phyloP scores from a whole-genome alignment of 805 yeast species.

The Helenozyma baotianmanensis region DNA sequence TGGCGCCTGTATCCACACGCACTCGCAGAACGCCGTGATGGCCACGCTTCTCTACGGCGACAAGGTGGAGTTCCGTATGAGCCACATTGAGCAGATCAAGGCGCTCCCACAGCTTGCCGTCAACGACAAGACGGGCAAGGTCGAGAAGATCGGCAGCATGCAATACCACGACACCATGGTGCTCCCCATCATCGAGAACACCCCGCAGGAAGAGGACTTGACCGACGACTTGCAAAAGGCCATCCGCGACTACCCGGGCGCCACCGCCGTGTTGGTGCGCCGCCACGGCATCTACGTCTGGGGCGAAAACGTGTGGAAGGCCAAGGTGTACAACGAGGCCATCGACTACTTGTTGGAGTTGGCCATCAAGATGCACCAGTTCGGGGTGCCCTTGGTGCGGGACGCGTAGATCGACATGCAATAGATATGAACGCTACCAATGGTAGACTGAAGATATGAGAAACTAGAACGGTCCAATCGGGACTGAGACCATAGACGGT shows the following conservation, averaged over 20 bases:
- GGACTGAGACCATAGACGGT: too few relatives aligned
- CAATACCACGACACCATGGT: conserved; percentile 68
- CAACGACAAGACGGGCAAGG: conserved; percentile 29
- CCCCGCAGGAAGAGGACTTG: conserved; percentile 83
- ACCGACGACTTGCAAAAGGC: conserved; percentile 61
- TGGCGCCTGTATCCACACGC: conserved; percentile 94
- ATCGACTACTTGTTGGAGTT: conserved; percentile 83
- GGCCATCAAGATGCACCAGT: conserved; percentile 74
- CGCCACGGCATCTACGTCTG: conserved; percentile 96
- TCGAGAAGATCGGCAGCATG: conserved; percentile 62
- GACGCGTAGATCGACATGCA: neutral
- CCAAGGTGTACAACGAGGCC: conserved; percentile 89
- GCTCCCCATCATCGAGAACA: conserved; percentile 89
- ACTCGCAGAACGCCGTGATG: conserved; percentile 85
- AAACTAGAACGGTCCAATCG: too few relatives aligned
- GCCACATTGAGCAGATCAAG: conserved; percentile 86
- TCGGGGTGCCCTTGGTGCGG: conserved; percentile 54
- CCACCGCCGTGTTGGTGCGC: conserved; percentile 85
- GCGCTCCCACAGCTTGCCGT: conserved; percentile 63
- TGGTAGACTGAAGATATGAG: too few relatives aligned
- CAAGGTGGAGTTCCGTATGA: conserved; percentile 63
- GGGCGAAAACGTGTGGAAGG: conserved; percentile 91
- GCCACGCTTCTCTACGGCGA: conserved; percentile 62
- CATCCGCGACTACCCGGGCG: conserved; percentile 63
- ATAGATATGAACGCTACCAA: too few relatives aligned